Evolutionary conservation across 2,329 filamentous ascomycete genomes (phyloP).

Genomic region (Cercospora citrullina): DNA sequence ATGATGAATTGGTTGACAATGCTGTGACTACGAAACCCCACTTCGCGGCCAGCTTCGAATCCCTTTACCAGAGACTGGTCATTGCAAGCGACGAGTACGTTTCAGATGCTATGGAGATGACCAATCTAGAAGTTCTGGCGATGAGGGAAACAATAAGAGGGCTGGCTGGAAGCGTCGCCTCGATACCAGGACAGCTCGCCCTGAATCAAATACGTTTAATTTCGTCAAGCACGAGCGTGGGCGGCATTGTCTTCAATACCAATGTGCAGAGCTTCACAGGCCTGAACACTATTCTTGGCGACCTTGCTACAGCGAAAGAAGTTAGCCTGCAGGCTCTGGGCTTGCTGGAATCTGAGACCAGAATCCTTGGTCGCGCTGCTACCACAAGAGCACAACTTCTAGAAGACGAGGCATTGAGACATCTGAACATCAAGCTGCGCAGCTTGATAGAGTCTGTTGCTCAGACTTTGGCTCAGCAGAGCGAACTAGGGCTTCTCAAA

Average conservation of each 20-base stretch:
- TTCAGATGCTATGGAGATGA: neutral
- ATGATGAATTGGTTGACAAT: slow-evolving; percentile 15
- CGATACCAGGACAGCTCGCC: neutral
- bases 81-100: neutral
- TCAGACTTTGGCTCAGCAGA: slow-evolving; percentile 33
- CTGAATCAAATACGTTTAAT: slow-evolving; percentile 15
- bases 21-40: slow-evolving; percentile 39
- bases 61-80: slow-evolving; percentile 43
- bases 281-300: slow-evolving; percentile 7
- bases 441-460: slow-evolving; percentile 32
- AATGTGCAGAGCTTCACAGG: neutral
- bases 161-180: neutral
- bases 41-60: slow-evolving; percentile 50
- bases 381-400: slow-evolving; percentile 40
- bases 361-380: slow-evolving; percentile 41
- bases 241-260: neutral
- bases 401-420: slow-evolving; percentile 35
- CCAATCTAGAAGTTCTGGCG: slow-evolving; percentile 24
- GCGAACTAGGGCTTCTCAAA: neutral
- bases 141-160: slow-evolving; percentile 8
- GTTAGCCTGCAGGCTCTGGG: slow-evolving; percentile 44
- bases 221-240: slow-evolving; percentile 4
- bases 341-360: slow-evolving; percentile 45
- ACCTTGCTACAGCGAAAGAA: slow-evolving; percentile 31
- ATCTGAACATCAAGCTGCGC: slow-evolving; percentile 36